phyloP scores from a whole-genome alignment of 768 basidiomycete genomes.

The Paxillus involutus region DNA sequence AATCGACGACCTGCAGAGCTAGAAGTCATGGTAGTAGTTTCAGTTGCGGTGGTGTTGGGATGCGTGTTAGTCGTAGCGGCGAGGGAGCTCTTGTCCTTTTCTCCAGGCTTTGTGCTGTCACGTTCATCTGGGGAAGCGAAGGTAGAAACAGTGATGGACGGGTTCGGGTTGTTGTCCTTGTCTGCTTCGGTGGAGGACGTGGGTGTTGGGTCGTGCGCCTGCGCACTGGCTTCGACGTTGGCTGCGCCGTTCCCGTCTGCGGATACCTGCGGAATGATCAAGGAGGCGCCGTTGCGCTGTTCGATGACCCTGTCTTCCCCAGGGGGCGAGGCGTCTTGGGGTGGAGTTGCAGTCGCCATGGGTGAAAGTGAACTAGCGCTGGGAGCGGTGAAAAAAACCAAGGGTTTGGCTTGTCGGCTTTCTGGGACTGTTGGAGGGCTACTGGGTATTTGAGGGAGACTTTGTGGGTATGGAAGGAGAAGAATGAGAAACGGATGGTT shows the following conservation, averaged over 20 bases:
- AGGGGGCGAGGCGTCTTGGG: conserved; percentile 17
- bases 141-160: conserved; percentile 33
- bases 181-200: conserved; percentile 36
- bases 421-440: not conserved
- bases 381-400: not conserved
- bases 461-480: conserved; percentile 28
- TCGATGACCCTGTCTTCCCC: conserved; percentile 16
- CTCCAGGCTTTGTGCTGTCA: conserved; percentile 30
- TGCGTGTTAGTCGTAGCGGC: conserved; percentile 44
- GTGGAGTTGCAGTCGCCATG: conserved; percentile 22
- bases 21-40: conserved; percentile 22
- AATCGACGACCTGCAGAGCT: conserved; percentile 27
- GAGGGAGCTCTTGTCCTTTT: conserved; percentile 47
- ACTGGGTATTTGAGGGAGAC: conserved; percentile 13
- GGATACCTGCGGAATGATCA: conserved; percentile 17
- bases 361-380: not conserved
- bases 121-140: conserved; percentile 34
- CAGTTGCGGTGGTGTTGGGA: conserved; percentile 32
- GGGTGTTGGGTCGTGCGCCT: conserved; percentile 29
- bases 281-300: conserved; percentile 19
- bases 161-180: conserved; percentile 35
- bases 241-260: conserved; percentile 26
- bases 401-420: not conserved
- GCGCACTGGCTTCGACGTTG: conserved; percentile 19
- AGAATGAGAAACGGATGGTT: conserved; percentile 7